These are phyloP conservation scores for Phytophthora agathidicida DNA, from an alignment of 352 stramenopile genomes.

Conservation along the genomic window DNA sequence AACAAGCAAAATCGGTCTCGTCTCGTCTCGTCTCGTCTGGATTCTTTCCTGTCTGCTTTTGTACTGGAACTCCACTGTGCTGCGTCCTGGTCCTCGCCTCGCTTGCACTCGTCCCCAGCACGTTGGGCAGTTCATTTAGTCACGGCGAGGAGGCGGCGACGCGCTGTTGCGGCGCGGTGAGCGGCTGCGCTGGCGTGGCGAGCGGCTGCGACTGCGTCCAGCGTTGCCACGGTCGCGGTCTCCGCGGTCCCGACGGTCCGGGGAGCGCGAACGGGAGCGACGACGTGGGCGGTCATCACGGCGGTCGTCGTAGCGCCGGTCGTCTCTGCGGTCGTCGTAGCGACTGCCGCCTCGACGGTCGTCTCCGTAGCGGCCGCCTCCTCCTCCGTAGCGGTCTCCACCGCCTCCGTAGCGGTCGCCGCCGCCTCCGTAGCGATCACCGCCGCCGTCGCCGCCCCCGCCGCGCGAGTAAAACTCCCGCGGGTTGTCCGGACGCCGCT, in stretches of 20 bases:
- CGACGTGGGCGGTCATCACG: slow-evolving; percentile 38
- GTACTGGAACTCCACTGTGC: slow-evolving; percentile 1
- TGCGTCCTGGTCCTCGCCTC: slow-evolving; percentile 1
- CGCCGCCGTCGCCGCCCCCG: slow-evolving; percentile 32
- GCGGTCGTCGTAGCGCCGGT: slow-evolving; percentile 42
- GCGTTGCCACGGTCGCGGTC: slow-evolving; percentile 43
- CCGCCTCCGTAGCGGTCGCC: slow-evolving; percentile 27
- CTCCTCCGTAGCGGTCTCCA: slow-evolving; percentile 34
- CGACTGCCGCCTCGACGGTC: slow-evolving; percentile 36
- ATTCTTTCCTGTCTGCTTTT: slow-evolving; percentile 25
- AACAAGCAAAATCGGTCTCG: slow-evolving; percentile 34
- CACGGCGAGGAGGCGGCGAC: slow-evolving; percentile 48
- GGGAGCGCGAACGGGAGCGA: slow-evolving; percentile 52
- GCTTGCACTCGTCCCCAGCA: slow-evolving; percentile 8
- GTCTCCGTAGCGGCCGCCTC: slow-evolving; percentile 33
- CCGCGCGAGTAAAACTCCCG: slow-evolving; percentile 72
- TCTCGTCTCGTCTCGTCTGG: slow-evolving; percentile 27
- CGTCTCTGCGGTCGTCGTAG: slow-evolving; percentile 40
- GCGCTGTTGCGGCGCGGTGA: slow-evolving; percentile 46
- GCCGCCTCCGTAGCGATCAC: slow-evolving; percentile 39
- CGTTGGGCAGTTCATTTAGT: slow-evolving; percentile 38
- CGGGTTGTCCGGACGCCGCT: slow-evolving; percentile 79
- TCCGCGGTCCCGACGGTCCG: slow-evolving; percentile 41
- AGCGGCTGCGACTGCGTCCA: slow-evolving; percentile 53
- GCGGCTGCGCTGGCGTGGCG: slow-evolving; percentile 42